A percentile compares a stretch with the other conserved stretches of the same genome.
Evolutionary conservation across 2,329 filamentous ascomycete species (phyloP).

Genomic region (Hyphodiscus sp.): DNA sequence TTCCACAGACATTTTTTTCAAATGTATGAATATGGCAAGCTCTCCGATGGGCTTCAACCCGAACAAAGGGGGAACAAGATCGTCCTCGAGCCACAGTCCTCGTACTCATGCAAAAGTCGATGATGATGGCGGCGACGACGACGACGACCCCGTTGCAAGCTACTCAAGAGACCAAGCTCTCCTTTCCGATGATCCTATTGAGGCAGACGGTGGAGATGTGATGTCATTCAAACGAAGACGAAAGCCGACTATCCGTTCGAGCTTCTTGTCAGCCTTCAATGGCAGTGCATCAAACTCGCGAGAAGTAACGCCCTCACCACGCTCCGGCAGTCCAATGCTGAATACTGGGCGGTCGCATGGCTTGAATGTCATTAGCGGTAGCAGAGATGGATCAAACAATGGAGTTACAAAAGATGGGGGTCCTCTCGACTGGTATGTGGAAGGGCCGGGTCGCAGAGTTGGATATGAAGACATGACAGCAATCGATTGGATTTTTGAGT

Average conservation of each 20-base stretch:
- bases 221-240: constrained; percentile 69
- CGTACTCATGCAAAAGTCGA: constrained; percentile 18
- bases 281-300: constrained; percentile 15
- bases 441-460: constrained; percentile 81
- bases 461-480: constrained; percentile 95
- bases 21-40: constrained; percentile 28
- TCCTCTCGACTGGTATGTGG: constrained; percentile 75
- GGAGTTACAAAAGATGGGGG: constrained; percentile 38
- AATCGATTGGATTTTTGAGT: constrained; percentile 99
- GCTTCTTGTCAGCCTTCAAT: constrained; percentile 25
- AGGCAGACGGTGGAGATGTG: constrained; percentile 41
- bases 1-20: constrained; percentile 8
- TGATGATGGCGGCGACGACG: constrained; percentile 41
- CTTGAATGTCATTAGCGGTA: constrained; percentile 12
- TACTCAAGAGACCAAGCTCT: constrained; percentile 31
- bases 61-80: constrained; percentile 15
- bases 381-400: constrained; percentile 9
- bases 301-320: constrained; percentile 22
- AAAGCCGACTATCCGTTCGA: constrained; percentile 31
- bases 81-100: constrained; percentile 22
- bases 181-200: constrained; percentile 51
- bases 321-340: constrained; percentile 16
- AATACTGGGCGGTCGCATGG: constrained; percentile 10
- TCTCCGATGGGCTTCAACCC: constrained; percentile 22
- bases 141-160: constrained; percentile 28